phyloP scores from a whole-genome alignment of 352 stramenopile genomes.

The Globisporangium carolinianum region DNA sequence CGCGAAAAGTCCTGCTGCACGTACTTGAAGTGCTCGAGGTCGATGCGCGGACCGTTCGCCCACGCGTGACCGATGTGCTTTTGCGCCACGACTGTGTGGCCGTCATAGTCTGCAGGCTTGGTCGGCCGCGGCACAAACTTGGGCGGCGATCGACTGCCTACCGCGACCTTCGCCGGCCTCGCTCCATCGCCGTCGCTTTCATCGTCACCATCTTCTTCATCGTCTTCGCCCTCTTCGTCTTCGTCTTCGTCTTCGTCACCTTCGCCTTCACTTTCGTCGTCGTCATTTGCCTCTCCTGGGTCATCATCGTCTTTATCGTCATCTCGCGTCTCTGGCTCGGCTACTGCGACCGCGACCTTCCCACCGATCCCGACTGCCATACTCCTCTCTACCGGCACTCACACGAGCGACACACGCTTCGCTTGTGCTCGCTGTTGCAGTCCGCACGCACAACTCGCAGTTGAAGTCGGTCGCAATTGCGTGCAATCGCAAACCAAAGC shows the following conservation, averaged over 20 bases:
- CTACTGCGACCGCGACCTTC: not conserved
- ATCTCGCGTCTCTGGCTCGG: slow-evolving; percentile 10
- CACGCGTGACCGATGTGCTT: slow-evolving; percentile 60
- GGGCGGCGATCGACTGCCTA: slow-evolving; percentile 9
- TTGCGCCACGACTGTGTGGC: slow-evolving; percentile 34
- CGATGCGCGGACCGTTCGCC: slow-evolving; percentile 50
- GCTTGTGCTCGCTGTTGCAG: no score
- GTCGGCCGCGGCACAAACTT: slow-evolving; percentile 14
- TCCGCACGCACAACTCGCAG: not conserved
- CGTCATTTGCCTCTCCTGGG: slow-evolving; percentile 12
- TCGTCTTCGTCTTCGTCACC: slow-evolving; percentile 16
- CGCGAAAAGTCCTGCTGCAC: slow-evolving; percentile 59
- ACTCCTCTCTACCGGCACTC: no score
- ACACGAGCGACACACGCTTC: no score
- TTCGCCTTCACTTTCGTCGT: slow-evolving; percentile 14
- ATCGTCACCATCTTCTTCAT: slow-evolving; percentile 19
- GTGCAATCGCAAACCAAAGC: not conserved
- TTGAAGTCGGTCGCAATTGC: not conserved
- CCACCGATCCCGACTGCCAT: slow-evolving; percentile 5
- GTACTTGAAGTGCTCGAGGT: slow-evolving; percentile 64
- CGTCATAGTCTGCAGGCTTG: slow-evolving; percentile 18
- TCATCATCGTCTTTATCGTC: slow-evolving; percentile 15
- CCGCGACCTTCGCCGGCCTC: slow-evolving; percentile 19
- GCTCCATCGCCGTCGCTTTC: slow-evolving; percentile 10
- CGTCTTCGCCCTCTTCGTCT: slow-evolving; percentile 15